Conservation (phyloP, 805 yeast species). For the Sugiyamaella chiloensis region DNA sequence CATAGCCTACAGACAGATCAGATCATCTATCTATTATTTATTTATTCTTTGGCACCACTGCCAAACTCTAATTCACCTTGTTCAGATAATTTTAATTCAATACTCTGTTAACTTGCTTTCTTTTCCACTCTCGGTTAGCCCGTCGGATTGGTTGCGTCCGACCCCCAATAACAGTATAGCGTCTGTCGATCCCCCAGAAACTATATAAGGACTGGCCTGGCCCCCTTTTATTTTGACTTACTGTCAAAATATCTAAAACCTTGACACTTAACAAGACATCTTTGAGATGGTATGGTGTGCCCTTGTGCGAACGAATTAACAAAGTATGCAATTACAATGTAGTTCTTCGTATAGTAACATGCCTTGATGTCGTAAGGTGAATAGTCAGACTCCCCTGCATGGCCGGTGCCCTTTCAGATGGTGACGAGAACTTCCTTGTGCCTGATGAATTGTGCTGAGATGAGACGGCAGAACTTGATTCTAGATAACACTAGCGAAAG, state of each 20-base stretch:
- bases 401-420: conserved; percentile 23
- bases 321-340: not conserved
- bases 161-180: not conserved
- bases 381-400: conserved; percentile 16
- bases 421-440: too few species aligned
- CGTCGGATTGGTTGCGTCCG: not conserved
- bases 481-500: conserved; percentile 46
- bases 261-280: too few species aligned
- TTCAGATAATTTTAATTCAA: not conserved
- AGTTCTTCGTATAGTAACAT: conserved; percentile 3
- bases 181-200: too few species aligned
- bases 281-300: not conserved
- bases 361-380: conserved; percentile 1
- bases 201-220: too few species aligned
- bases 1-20: too few species aligned
- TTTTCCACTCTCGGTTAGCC: not conserved
- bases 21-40: too few species aligned
- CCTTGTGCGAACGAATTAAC: not conserved
- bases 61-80: not conserved
- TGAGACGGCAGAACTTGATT: conserved; percentile 44
- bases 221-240: too few species aligned
- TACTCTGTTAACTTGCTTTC: too few species aligned
- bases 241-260: too few species aligned
- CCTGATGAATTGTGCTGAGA: conserved; percentile 36
- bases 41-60: too few species aligned